phyloP scores from a whole-genome alignment of 805 yeast species.

The Ogataea pini region DNA sequence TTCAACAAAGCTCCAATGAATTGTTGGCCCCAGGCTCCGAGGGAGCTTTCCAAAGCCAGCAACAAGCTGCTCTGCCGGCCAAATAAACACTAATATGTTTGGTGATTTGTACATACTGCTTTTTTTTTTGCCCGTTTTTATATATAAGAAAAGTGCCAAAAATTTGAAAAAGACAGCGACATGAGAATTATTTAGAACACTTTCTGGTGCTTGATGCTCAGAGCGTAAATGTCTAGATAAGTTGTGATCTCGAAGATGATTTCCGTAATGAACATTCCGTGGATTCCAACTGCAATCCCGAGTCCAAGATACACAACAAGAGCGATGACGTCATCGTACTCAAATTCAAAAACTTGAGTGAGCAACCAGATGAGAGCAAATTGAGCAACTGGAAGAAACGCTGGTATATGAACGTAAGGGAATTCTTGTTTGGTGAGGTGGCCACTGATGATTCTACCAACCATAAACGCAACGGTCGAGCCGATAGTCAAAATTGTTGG shows the following conservation, averaged over 20 bases:
- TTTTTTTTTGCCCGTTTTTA: constrained; percentile 10
- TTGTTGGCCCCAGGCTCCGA: constrained; percentile 70
- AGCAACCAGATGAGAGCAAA: constrained; percentile 38
- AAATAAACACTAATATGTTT: constrained; percentile 1
- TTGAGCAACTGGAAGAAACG: constrained; percentile 62
- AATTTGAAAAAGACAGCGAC: constrained; percentile 1
- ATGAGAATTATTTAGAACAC: constrained; percentile 28
- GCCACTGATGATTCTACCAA: constrained; percentile 87
- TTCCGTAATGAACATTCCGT: constrained; percentile 71
- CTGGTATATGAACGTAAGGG: constrained; percentile 73
- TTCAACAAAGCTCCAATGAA: constrained; percentile 71
- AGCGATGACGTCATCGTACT: constrained; percentile 44
- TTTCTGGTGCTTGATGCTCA: constrained; percentile 78
- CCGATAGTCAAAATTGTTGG: constrained; percentile 74
- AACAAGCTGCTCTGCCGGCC: constrained; percentile 16
- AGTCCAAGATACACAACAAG: constrained; percentile 65
- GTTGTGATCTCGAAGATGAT: constrained; percentile 77
- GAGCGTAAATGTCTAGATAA: constrained; percentile 82
- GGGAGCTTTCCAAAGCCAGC: constrained; percentile 37
- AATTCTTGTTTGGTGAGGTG: constrained; percentile 80
- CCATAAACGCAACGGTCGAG: constrained; percentile 73
- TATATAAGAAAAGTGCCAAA: constrained; percentile 10
- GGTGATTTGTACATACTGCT: constrained; percentile 4
- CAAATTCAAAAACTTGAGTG: constrained; percentile 40
- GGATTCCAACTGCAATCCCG: constrained; percentile 66